Conservation (phyloP, 345 rosid genomes). For the Gossypium longicalyx region DNA sequence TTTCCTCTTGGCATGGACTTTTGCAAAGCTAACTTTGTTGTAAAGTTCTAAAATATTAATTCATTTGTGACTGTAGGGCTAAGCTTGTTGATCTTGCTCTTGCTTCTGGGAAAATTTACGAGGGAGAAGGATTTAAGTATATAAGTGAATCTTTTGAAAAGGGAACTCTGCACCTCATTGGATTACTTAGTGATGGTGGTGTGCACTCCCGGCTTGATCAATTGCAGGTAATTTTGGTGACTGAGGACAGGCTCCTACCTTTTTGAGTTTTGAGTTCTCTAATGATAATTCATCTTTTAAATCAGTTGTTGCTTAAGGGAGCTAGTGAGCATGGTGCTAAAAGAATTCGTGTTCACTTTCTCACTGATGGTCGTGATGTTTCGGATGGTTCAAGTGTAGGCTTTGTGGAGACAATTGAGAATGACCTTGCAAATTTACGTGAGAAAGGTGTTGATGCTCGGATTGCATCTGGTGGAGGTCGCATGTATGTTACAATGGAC, state of each 20-base stretch:
- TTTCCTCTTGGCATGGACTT: neutral
- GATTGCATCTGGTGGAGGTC: constrained; percentile 97
- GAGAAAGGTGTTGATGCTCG: constrained; percentile 80
- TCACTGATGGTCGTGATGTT: constrained; percentile 98
- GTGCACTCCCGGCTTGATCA: constrained; percentile 97
- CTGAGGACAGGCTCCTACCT: neutral
- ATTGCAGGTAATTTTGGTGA: constrained; percentile 43
- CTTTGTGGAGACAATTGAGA: constrained; percentile 78
- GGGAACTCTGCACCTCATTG: constrained; percentile 80
- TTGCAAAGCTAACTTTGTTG: neutral
- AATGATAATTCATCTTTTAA: neutral
- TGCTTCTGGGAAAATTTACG: constrained; percentile 84
- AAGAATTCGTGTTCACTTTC: constrained; percentile 82
- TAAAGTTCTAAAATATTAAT: neutral
- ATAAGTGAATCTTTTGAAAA: constrained; percentile 50
- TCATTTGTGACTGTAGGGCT: constrained; percentile 46
- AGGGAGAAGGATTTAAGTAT: constrained; percentile 82
- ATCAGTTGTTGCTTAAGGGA: constrained; percentile 80
- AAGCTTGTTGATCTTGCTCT: constrained; percentile 89
- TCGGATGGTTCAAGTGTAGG: constrained; percentile 89
- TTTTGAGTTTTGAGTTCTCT: neutral
- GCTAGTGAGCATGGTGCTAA: constrained; percentile 80
- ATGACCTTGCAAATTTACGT: constrained; percentile 51
- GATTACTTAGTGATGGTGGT: constrained; percentile 92
- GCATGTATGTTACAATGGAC: constrained; percentile 96